Evolutionary conservation across 352 stramenopile genomes (phyloP), one percentile per base, ranked within the genome.

Genomic region (Globisporangium takayamanum): DNA sequence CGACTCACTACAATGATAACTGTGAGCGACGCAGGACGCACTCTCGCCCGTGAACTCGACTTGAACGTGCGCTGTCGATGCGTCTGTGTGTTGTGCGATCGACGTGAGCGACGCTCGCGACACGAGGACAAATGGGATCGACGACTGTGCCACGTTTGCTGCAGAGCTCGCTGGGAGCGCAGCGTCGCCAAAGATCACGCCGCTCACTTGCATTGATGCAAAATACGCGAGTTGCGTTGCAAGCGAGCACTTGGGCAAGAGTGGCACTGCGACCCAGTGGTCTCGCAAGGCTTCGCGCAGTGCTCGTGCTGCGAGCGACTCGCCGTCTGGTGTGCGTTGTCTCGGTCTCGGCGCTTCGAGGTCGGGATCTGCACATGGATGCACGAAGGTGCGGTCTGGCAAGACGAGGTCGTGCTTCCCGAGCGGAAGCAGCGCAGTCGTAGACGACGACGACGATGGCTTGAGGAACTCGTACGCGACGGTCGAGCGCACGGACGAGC

Each of bases 21-120:
- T 12, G 20, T 12, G 16, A 45, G 28, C 18, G 51, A n/a, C 14
- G 5, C 3, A 18, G 3, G 18, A 73, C 78, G 48, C 67, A 89
- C 80, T 89, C 65, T 85, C 77, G 45, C 71, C 75, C 6, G 63
- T 76, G 49, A 89, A 87, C 49, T 87, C 78, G 50, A 87, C 69
- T 14, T 85, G 69, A 25, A 88, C 65, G 49, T 88, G 73, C 11
- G 45, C 52, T 10, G 45, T 52, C n/a, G 58, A 55, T n/a, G 46
- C 66, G 45, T 72, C 55, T 2, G 26, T 11, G 12, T 44, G 37
- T 15, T 28, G 53, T 16, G 41, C 22, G 6, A 66, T 54, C 15
- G 28, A 33, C 1, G 10, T 25, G 20, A 66, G 49, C 10, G 53
- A 44, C 4, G 25, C 53, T 41, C 28, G 12, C 4, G 60, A 66